phyloP scores from a whole-genome alignment of 495 filamentous ascomycete genomes.

The Aspergillus indologenus region DNA sequence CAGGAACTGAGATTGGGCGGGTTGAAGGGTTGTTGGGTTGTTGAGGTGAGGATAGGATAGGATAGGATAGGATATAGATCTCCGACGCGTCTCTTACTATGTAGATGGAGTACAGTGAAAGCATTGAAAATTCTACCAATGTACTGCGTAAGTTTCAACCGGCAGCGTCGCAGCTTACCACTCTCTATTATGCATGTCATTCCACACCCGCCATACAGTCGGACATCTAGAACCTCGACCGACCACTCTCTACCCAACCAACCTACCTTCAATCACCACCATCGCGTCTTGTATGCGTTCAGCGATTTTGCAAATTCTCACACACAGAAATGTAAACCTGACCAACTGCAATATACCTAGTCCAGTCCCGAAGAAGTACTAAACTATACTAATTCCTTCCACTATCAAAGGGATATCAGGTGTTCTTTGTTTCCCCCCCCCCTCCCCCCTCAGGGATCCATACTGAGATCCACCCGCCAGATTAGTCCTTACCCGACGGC shows the following conservation, averaged over 20 bases:
- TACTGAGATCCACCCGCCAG: neutral
- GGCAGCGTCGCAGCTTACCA: neutral
- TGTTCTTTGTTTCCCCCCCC: too few species aligned
- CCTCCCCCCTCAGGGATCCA: neutral
- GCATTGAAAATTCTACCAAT: too few species aligned
- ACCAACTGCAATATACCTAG: too few species aligned
- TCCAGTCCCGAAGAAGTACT: too few species aligned
- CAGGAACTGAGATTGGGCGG: too few species aligned
- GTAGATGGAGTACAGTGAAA: too few species aligned
- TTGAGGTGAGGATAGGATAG: too few species aligned
- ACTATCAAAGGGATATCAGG: neutral
- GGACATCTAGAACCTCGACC: neutral
- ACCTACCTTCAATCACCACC: neutral
- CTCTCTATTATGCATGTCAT: neutral
- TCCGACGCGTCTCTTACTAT: too few species aligned
- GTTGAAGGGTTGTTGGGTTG: too few species aligned
- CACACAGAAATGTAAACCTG: too few species aligned
- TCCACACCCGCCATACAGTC: neutral
- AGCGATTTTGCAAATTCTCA: neutral
- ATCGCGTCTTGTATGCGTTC: neutral
- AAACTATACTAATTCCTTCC: too few species aligned
- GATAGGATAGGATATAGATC: too few species aligned
- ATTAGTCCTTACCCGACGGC: neutral
- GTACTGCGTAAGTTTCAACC: neutral
- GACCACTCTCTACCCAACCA: neutral